Evolutionary conservation across 768 basidiomycete genomes (phyloP).

Genomic region (Butyriboletus loyo): DNA sequence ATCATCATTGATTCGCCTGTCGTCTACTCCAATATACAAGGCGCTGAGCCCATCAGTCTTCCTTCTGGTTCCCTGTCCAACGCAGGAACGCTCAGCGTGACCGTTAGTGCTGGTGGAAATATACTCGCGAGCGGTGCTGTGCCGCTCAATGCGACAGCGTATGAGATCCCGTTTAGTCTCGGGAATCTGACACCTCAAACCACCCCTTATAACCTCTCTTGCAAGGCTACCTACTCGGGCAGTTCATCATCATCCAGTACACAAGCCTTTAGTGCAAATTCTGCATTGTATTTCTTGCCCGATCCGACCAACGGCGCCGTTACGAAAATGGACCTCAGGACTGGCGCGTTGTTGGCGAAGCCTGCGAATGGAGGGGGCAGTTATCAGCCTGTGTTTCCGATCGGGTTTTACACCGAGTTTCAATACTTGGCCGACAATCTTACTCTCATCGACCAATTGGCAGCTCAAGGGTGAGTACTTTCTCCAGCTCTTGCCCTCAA

Average conservation of each 20-base stretch:
- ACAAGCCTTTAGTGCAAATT: slow-evolving; percentile 43
- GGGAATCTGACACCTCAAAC: slow-evolving; percentile 40
- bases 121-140: slow-evolving; percentile 43
- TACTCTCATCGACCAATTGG: slow-evolving; percentile 31
- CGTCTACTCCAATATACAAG: slow-evolving; percentile 42
- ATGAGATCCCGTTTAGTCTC: slow-evolving; percentile 48
- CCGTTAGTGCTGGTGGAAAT: slow-evolving; percentile 44
- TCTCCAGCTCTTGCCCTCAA: background rate
- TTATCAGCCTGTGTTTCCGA: slow-evolving; percentile 49
- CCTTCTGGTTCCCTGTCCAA: slow-evolving; percentile 25
- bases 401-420: slow-evolving; percentile 47
- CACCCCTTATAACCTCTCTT: slow-evolving; percentile 29
- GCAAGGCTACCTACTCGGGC: slow-evolving; percentile 22
- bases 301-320: slow-evolving; percentile 45
- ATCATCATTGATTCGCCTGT: slow-evolving; percentile 55
- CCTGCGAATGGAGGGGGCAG: slow-evolving; percentile 46
- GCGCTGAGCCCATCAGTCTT: slow-evolving; percentile 43
- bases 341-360: slow-evolving; percentile 51
- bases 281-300: slow-evolving; percentile 48
- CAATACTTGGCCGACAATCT: slow-evolving; percentile 18
- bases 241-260: slow-evolving; percentile 30
- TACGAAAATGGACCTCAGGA: slow-evolving; percentile 59
- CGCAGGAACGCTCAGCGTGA: slow-evolving; percentile 37
- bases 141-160: slow-evolving; percentile 49
- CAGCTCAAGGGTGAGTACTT: slow-evolving; percentile 24